Evolutionary conservation across 805 yeast species (phyloP).

Genomic region (Lachancea lanzarotensis): DNA sequence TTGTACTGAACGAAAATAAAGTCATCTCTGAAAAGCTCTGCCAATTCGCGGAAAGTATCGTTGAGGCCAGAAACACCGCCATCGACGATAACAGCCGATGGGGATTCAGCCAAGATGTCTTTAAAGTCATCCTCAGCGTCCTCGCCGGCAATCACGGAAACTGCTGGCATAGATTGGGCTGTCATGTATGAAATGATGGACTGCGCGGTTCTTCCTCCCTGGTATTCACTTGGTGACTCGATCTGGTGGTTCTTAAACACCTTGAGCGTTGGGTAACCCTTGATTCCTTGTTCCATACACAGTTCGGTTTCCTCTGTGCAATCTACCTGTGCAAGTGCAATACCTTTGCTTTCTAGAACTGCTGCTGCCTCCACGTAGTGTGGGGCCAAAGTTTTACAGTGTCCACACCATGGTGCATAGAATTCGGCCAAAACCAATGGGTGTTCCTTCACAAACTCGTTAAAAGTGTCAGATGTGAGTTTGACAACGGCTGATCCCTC

Average conservation of each 20-base stretch:
- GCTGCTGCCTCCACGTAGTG: slow-evolving; percentile 77
- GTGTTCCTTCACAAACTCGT: slow-evolving; percentile 58
- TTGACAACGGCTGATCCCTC: slow-evolving; percentile 84
- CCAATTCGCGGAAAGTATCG: slow-evolving; percentile 54
- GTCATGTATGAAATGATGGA: slow-evolving; percentile 74
- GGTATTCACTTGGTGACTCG: slow-evolving; percentile 50
- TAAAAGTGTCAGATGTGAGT: slow-evolving; percentile 60
- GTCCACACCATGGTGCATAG: slow-evolving; percentile 98
- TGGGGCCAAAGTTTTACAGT: slow-evolving; percentile 85
- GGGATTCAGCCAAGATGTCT: slow-evolving; percentile 35
- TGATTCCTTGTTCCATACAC: slow-evolving; percentile 60
- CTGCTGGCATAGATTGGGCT: slow-evolving; percentile 77
- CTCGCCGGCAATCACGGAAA: slow-evolving; percentile 42
- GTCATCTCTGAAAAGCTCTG: slow-evolving; percentile 57
- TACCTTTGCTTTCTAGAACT: slow-evolving; percentile 53
- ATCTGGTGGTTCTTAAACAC: slow-evolving; percentile 52
- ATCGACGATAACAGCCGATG: slow-evolving; percentile 48
- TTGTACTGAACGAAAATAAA: slow-evolving; percentile 48
- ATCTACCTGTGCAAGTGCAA: slow-evolving; percentile 76
- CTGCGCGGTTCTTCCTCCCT: slow-evolving; percentile 77
- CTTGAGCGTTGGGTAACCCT: slow-evolving; percentile 82
- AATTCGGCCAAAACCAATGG: slow-evolving; percentile 80
- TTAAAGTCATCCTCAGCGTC: slow-evolving; percentile 44
- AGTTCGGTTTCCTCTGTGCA: slow-evolving; percentile 73
- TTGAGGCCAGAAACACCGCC: slow-evolving; percentile 41